Conservation (phyloP, 306 rosid species). For the Pachyrhizus erosus region DNA sequence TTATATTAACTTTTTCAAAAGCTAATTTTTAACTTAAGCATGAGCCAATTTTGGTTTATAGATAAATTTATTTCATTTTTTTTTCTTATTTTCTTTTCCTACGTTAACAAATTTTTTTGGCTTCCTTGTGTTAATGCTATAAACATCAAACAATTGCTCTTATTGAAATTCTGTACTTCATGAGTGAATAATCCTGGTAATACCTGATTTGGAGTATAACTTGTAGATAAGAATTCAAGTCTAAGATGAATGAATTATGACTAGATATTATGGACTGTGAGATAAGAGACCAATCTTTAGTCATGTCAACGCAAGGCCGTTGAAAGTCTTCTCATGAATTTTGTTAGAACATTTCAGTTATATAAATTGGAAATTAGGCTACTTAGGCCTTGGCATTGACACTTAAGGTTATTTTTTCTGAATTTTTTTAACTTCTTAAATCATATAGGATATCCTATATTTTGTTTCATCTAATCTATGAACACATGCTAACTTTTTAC, state of each 20-base stretch:
- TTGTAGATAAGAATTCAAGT: not conserved
- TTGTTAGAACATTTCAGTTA: constrained; percentile 1
- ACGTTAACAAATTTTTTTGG: too few relatives aligned
- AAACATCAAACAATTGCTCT: not conserved
- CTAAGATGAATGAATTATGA: constrained; percentile 12
- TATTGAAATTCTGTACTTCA: not conserved
- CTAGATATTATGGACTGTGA: not conserved
- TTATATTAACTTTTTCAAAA: too few relatives aligned
- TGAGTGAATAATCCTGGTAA: not conserved
- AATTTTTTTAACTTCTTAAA: constrained; percentile 1
- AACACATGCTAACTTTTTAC: constrained; percentile 14
- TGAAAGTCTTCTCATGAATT: constrained; percentile 23
- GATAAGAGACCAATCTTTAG: constrained; percentile 6
- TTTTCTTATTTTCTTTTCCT: too few relatives aligned
- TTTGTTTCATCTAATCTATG: constrained; percentile 18
- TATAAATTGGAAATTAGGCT: constrained; percentile 17
- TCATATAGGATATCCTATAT: not conserved
- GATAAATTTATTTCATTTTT: too few relatives aligned
- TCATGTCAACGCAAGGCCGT: not conserved
- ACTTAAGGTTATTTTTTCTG: not conserved
- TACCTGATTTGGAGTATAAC: constrained; percentile 24
- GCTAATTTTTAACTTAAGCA: too few relatives aligned
- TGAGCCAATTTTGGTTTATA: too few relatives aligned
- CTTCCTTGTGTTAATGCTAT: constrained; percentile 3
- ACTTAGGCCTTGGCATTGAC: constrained; percentile 12